A percentile compares a stretch with the other conserved stretches of the same genome.
These are phyloP conservation scores for Talaromyces sp. DNA, from an alignment of 2,329 filamentous ascomycete genomes.

Conservation along the genomic window DNA sequence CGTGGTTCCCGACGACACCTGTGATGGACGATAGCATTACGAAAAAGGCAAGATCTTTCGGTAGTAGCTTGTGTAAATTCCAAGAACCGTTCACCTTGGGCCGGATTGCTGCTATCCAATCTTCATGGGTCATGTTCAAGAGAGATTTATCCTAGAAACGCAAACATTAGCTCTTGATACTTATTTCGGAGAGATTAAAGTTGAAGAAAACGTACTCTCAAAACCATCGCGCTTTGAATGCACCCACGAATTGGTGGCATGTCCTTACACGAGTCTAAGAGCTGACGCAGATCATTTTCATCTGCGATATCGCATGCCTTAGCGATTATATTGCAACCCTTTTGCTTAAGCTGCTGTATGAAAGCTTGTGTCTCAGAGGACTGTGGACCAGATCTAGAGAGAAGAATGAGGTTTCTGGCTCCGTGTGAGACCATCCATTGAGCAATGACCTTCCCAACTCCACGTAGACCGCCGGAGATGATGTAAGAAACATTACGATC, in stretches of 20 bases:
- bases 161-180: no score
- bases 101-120: not conserved
- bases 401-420: slow-evolving; percentile 24
- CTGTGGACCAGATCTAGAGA: slow-evolving; percentile 17
- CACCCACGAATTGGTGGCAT: slow-evolving; percentile 22
- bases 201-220: slow-evolving; percentile 27
- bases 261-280: not conserved
- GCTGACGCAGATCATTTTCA: not conserved
- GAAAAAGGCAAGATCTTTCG: slow-evolving; percentile 43
- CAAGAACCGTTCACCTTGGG: slow-evolving; percentile 1
- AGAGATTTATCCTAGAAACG: not conserved
- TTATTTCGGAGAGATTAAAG: no score
- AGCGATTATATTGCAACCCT: not conserved
- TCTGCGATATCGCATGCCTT: not conserved
- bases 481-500: not conserved
- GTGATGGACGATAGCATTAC: slow-evolving; percentile 41
- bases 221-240: slow-evolving; percentile 22
- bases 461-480: slow-evolving; percentile 20
- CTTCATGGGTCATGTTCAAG: not conserved
- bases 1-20: slow-evolving; percentile 44
- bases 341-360: not conserved
- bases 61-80: slow-evolving; percentile 22
- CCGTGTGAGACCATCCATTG: slow-evolving; percentile 24
- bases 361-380: not conserved
- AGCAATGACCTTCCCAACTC: slow-evolving; percentile 23